A percentile compares a stretch with the other conserved stretches of the same genome.
Conservation (phyloP, 1,284 basidiomycete species). For the Ceratobasidium sp. region DNA sequence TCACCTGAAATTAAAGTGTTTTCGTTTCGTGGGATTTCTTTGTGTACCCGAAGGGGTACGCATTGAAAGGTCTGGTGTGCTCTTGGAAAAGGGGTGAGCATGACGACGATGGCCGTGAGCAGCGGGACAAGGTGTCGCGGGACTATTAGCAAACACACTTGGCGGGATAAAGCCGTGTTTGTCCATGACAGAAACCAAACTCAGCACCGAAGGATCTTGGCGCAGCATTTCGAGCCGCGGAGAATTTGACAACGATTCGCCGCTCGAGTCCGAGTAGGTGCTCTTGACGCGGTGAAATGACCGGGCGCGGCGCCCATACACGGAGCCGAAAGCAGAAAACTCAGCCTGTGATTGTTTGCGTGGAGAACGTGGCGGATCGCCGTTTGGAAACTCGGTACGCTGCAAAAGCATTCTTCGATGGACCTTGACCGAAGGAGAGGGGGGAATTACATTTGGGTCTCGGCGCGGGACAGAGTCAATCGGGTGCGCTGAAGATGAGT, state of each 20-base stretch:
- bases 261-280: constrained; percentile 23
- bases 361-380: constrained; percentile 31
- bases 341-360: constrained; percentile 27
- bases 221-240: constrained; percentile 32
- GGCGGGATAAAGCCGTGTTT: constrained; percentile 22
- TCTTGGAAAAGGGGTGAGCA: constrained; percentile 15
- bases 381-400: constrained; percentile 35
- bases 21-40: not conserved
- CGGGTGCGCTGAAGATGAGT: constrained; percentile 34
- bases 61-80: constrained; percentile 13
- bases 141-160: constrained; percentile 19
- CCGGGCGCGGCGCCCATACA: not conserved
- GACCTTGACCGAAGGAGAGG: constrained; percentile 9
- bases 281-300: constrained; percentile 25
- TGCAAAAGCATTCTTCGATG: constrained; percentile 34
- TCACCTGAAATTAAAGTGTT: constrained; percentile 25
- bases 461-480: constrained; percentile 35
- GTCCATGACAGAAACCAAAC: constrained; percentile 38
- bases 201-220: constrained; percentile 37
- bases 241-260: not conserved
- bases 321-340: not conserved
- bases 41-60: not conserved
- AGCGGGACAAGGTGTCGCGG: constrained; percentile 2
- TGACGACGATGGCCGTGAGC: not conserved
- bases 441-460: constrained; percentile 3